These are phyloP conservation scores for Betula pendula DNA, from an alignment of 306 rosid species.

Conservation along the genomic window DNA sequence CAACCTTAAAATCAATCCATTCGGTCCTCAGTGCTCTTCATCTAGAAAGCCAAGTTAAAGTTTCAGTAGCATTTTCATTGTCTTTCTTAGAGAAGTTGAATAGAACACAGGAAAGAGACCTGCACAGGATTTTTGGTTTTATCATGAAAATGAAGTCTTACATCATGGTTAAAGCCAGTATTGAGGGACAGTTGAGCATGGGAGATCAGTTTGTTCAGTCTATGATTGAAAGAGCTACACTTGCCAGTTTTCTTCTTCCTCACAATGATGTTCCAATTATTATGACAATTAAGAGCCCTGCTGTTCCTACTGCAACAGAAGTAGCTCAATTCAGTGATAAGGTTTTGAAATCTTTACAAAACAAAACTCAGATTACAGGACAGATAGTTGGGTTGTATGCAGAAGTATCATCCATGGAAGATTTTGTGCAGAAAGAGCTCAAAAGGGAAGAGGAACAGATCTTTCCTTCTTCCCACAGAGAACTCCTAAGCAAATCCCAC, in stretches of 20 bases:
- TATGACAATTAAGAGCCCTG: slow-evolving; percentile 42
- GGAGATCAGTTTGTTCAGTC: slow-evolving; percentile 44
- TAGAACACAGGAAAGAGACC: slow-evolving; percentile 27
- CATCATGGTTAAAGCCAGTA: slow-evolving; percentile 49
- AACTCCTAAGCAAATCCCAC: slow-evolving; percentile 34
- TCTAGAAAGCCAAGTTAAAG: slow-evolving; percentile 35
- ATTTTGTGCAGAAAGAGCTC: slow-evolving; percentile 43
- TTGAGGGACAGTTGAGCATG: slow-evolving; percentile 39
- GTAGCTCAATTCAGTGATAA: slow-evolving; percentile 39
- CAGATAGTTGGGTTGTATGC: slow-evolving; percentile 52
- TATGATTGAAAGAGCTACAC: slow-evolving; percentile 36
- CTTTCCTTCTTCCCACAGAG: slow-evolving; percentile 42
- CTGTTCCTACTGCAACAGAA: slow-evolving; percentile 40
- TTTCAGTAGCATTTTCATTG: slow-evolving; percentile 62
- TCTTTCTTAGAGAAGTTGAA: slow-evolving; percentile 45
- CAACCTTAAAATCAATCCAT: slow-evolving; percentile 43
- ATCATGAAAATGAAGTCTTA: slow-evolving; percentile 46
- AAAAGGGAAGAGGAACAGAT: slow-evolving; percentile 46
- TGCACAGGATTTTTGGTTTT: slow-evolving; percentile 36
- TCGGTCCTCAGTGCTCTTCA: slow-evolving; percentile 39
- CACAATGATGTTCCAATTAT: slow-evolving; percentile 51
- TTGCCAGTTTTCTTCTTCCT: slow-evolving; percentile 48
- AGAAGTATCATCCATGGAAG: slow-evolving; percentile 44
- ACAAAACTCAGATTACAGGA: slow-evolving; percentile 31
- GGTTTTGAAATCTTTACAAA: slow-evolving; percentile 47